Evolutionary conservation across 2,329 filamentous ascomycete species (phyloP).

Genomic region (Sporothrix inflata): DNA sequence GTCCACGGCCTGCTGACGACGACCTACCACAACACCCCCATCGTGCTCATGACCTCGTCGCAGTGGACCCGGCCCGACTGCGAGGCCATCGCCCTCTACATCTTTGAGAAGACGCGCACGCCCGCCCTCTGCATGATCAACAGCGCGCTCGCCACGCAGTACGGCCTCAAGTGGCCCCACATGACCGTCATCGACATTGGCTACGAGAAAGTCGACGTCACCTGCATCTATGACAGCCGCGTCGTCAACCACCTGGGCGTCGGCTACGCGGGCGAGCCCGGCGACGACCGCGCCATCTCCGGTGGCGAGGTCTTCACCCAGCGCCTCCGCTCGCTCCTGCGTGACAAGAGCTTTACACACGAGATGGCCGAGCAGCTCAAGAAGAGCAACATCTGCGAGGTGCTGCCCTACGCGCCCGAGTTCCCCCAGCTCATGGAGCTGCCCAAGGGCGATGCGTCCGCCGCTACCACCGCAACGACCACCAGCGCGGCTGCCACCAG

Average conservation of each 20-base stretch:
- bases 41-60: constrained; percentile 86
- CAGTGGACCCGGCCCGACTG: constrained; percentile 87
- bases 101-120: constrained; percentile 96
- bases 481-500: constrained; percentile 41
- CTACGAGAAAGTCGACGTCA: constrained; percentile 88
- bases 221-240: constrained; percentile 81
- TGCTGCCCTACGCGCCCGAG: constrained; percentile 59
- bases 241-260: constrained; percentile 69
- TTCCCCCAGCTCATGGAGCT: constrained; percentile 53
- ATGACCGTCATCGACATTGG: constrained; percentile 91
- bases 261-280: constrained; percentile 45
- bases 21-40: constrained; percentile 93
- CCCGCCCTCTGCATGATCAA: constrained; percentile 91
- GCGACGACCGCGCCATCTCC: constrained; percentile 54
- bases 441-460: constrained; percentile 45
- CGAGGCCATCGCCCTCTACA: constrained; percentile 86
- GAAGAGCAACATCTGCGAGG: constrained; percentile 67
- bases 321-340: constrained; percentile 68
- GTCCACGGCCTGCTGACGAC: constrained; percentile 88
- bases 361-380: constrained; percentile 74
- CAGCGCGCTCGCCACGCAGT: constrained; percentile 83
- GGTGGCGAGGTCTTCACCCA: constrained; percentile 88
- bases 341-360: constrained; percentile 59
- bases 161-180: constrained; percentile 73
- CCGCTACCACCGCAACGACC: constrained; percentile 33